These are phyloP conservation scores for Mycena crocata DNA, from an alignment of 768 basidiomycete species.

Conservation along the genomic window DNA sequence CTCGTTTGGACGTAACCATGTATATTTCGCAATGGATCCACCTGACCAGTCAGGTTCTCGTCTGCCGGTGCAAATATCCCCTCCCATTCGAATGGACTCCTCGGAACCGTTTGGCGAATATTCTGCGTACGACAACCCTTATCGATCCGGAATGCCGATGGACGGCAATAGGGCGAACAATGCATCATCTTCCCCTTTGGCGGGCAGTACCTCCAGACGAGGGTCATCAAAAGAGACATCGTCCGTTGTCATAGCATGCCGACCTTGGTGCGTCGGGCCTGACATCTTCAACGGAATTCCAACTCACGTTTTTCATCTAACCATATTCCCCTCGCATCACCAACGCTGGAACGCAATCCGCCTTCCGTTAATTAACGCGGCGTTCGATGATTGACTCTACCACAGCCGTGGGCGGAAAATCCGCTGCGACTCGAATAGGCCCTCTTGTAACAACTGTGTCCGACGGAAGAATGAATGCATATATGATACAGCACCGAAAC, in stretches of 20 bases:
- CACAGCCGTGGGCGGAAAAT: conserved; percentile 86
- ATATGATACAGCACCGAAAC: conserved; percentile 84
- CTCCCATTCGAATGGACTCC: background rate
- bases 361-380: conserved; percentile 37
- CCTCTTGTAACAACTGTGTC: conserved; percentile 84
- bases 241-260: conserved; percentile 84
- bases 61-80: conserved; percentile 13
- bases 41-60: conserved; percentile 28
- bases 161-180: conserved; percentile 40
- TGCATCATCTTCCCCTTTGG: conserved; percentile 41
- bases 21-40: conserved; percentile 29
- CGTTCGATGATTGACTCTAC: conserved; percentile 25
- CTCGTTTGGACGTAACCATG: conserved; percentile 33
- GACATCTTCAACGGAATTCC: conserved; percentile 50
- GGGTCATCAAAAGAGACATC: conserved; percentile 68
- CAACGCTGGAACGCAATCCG: conserved; percentile 41
- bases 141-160: conserved; percentile 53
- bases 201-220: conserved; percentile 47
- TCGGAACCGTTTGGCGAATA: conserved; percentile 18
- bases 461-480: conserved; percentile 82
- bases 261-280: conserved; percentile 74
- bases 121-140: conserved; percentile 18
- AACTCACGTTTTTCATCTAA: conserved; percentile 37
- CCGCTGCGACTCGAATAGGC: conserved; percentile 86
- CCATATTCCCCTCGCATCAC: conserved; percentile 33